A percentile compares a stretch with the other conserved stretches of the same genome.
phyloP scores from a whole-genome alignment of 306 rosid genomes.

The Malus fusca region DNA sequence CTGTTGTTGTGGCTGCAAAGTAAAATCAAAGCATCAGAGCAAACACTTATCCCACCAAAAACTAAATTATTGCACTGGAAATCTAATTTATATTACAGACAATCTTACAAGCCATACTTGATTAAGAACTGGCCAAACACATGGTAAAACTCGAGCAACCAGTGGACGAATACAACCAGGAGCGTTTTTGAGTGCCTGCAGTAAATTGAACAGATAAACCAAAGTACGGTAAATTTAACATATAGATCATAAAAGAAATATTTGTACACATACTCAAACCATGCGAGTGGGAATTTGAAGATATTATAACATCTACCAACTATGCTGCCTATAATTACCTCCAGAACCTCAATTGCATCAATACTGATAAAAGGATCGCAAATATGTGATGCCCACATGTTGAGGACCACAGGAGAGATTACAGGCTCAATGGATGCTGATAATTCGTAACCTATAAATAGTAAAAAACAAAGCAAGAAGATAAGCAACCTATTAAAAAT shows the following conservation, averaged over 20 bases:
- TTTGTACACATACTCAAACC: background rate
- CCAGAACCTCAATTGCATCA: constrained; percentile 89
- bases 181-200: constrained; percentile 67
- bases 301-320: constrained; percentile 10
- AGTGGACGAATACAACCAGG: constrained; percentile 80
- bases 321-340: constrained; percentile 47
- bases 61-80: background rate
- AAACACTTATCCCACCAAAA: background rate
- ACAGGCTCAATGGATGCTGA: constrained; percentile 54
- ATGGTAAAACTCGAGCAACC: constrained; percentile 72
- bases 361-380: constrained; percentile 92
- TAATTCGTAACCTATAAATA: constrained; percentile 53
- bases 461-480: constrained; percentile 8
- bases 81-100: background rate
- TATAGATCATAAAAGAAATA: background rate
- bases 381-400: constrained; percentile 75
- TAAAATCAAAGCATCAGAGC: constrained; percentile 31
- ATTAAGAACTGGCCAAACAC: constrained; percentile 61
- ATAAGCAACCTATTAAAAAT: constrained; percentile 6
- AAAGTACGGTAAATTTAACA: constrained; percentile 14
- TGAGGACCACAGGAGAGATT: constrained; percentile 77
- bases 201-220: constrained; percentile 9
- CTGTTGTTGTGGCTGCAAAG: constrained; percentile 71
- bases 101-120: constrained; percentile 40
- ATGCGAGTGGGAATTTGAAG: background rate